These are phyloP conservation scores for Bryoglossum gracile DNA, from an alignment of 495 filamentous ascomycete species.

Conservation along the genomic window DNA sequence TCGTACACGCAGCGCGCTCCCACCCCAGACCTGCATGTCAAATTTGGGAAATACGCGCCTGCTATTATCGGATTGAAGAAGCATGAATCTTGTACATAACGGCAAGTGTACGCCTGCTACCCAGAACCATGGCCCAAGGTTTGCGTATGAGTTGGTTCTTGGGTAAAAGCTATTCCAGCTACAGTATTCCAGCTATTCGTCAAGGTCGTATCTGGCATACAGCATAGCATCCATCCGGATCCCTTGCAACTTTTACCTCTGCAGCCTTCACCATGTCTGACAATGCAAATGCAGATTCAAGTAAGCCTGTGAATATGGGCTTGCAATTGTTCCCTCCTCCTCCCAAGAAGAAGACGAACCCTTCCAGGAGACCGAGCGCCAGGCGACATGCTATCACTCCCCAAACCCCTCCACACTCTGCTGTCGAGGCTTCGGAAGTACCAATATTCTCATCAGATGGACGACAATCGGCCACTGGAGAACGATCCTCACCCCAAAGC, in stretches of 20 bases:
- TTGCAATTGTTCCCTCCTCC: slow-evolving; percentile 51
- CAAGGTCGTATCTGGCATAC: slow-evolving; percentile 16
- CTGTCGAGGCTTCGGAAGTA: slow-evolving; percentile 27
- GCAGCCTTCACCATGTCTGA: slow-evolving; percentile 6
- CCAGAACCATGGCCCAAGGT: background rate
- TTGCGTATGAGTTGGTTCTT: background rate
- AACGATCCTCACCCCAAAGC: slow-evolving; percentile 13
- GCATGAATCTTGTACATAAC: no score
- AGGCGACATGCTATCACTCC: slow-evolving; percentile 14
- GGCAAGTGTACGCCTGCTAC: background rate
- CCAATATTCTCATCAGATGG: slow-evolving; percentile 34
- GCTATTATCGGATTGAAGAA: background rate
- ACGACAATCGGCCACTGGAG: slow-evolving; percentile 16
- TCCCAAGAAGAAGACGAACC: slow-evolving; percentile 26
- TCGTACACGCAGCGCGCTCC: no score
- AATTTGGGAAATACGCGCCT: background rate
- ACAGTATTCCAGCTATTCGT: no score
- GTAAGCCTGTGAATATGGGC: slow-evolving; percentile 28
- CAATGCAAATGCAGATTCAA: slow-evolving; percentile 8
- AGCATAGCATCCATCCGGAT: no score
- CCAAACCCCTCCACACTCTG: slow-evolving; percentile 14
- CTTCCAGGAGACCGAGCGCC: slow-evolving; percentile 19
- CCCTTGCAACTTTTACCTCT: no score
- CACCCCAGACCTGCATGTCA: background rate
- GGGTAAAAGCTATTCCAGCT: no score